Percentiles rank a stretch among this genome's conserved stretches.
Evolutionary conservation across 495 filamentous ascomycete genomes (phyloP).

Genomic region (Penicillium atrosanguineum): DNA sequence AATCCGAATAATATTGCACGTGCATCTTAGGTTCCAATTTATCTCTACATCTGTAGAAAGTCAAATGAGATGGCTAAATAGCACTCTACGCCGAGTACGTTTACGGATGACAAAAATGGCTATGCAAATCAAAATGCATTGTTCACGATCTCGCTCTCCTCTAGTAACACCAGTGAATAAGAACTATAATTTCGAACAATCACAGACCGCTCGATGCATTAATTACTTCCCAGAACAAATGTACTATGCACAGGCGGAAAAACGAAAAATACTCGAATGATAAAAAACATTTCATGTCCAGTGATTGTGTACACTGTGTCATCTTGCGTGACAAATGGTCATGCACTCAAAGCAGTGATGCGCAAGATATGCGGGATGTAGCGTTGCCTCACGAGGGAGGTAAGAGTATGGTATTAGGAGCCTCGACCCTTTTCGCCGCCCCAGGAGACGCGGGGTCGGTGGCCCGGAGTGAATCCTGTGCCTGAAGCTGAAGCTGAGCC

Average conservation of each 20-base stretch:
- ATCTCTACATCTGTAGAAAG: no score
- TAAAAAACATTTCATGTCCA: not conserved
- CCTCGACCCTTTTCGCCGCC: conserved; percentile 32
- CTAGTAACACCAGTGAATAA: conserved; percentile 12
- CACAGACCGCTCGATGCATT: conserved; percentile 1
- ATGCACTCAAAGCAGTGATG: not conserved
- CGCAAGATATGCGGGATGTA: not conserved
- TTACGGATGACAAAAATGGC: not conserved
- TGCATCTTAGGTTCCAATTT: not conserved
- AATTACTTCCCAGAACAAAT: conserved; percentile 10
- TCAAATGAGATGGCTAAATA: no score
- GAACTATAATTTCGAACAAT: conserved; percentile 7
- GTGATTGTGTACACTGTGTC: not conserved
- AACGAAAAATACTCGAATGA: conserved; percentile 8
- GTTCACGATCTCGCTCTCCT: conserved; percentile 12
- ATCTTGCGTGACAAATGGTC: not conserved
- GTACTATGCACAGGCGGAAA: conserved; percentile 13
- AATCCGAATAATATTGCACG: not conserved
- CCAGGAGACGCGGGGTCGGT: conserved; percentile 27
- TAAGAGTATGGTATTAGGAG: not conserved
- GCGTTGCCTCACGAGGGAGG: not conserved
- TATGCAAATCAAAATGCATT: conserved; percentile 12
- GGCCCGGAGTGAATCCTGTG: conserved; percentile 8
- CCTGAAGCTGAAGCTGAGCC: conserved; percentile 14
- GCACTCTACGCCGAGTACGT: no score